phyloP scores from a whole-genome alignment of 148 eudicot genomes.

The Nepenthes mirabilis region DNA sequence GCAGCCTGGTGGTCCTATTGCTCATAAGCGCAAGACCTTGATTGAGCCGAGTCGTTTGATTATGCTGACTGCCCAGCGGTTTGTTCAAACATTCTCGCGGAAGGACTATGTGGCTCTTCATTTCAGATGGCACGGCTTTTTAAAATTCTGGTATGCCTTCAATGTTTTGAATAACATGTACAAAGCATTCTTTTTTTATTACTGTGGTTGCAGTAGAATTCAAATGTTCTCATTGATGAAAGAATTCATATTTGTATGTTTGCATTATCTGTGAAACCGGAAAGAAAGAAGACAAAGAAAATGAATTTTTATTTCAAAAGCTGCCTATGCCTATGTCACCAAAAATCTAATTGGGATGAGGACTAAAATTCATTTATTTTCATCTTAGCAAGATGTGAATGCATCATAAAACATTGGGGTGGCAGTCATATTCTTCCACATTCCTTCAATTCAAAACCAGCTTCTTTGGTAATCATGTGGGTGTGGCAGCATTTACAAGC shows the following conservation, averaged over 20 bases:
- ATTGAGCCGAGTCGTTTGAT: conserved; percentile 93
- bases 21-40: conserved; percentile 72
- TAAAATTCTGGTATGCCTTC: conserved; percentile 75
- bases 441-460: too few species aligned
- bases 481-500: too few species aligned
- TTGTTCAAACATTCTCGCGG: conserved; percentile 87
- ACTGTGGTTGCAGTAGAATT: background rate
- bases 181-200: background rate
- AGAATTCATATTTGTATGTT: background rate
- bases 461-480: too few species aligned
- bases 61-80: conserved; percentile 85
- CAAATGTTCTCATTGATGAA: background rate
- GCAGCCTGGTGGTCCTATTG: conserved; percentile 97
- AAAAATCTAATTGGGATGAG: too few species aligned
- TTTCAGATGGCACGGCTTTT: conserved; percentile 92
- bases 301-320: too few species aligned
- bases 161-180: background rate
- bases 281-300: too few species aligned
- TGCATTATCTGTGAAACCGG: too few species aligned
- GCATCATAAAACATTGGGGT: too few species aligned
- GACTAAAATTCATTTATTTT: too few species aligned
- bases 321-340: too few species aligned
- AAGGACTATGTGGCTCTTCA: conserved; percentile 81
- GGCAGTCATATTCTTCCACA: too few species aligned
- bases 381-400: too few species aligned